Conservation (phyloP, 345 rosid genomes). For the Melaleuca alternifolia region DNA sequence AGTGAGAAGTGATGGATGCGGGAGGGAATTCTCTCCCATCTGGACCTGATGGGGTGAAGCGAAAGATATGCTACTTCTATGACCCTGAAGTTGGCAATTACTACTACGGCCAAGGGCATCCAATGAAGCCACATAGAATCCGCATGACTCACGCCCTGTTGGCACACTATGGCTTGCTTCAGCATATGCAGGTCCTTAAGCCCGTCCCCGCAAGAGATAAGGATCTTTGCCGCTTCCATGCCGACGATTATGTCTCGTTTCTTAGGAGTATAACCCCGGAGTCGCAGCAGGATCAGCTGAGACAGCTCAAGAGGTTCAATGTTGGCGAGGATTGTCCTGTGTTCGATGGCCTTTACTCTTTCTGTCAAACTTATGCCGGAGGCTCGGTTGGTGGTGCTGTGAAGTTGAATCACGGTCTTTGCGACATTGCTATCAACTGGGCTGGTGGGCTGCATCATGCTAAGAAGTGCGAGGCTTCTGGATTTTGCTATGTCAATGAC, state of each 20-base stretch:
- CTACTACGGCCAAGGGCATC: constrained; percentile 57
- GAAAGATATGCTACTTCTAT: constrained; percentile 54
- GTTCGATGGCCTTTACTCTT: constrained; percentile 52
- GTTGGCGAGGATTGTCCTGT: constrained; percentile 65
- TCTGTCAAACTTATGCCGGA: constrained; percentile 59
- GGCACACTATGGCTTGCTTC: constrained; percentile 57
- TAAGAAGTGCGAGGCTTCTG: constrained; percentile 63
- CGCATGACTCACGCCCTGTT: constrained; percentile 59
- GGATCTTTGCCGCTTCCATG: constrained; percentile 59
- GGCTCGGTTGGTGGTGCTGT: constrained; percentile 61
- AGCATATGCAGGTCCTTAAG: constrained; percentile 52
- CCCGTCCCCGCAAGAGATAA: constrained; percentile 54
- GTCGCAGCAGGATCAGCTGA: constrained; percentile 49
- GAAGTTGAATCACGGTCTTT: constrained; percentile 42
- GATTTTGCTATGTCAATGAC: constrained; percentile 61
- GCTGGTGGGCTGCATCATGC: constrained; percentile 67
- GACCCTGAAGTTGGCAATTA: constrained; percentile 65
- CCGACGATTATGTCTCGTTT: constrained; percentile 48
- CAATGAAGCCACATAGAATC: constrained; percentile 62
- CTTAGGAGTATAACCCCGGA: constrained; percentile 51
- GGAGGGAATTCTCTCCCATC: constrained; percentile 51
- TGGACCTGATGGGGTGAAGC: constrained; percentile 50
- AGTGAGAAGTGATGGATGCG: constrained; percentile 19
- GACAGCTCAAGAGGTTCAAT: constrained; percentile 55
- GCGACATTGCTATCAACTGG: constrained; percentile 61